phyloP scores from a whole-genome alignment of 139 green algal genomes.

The Auxenochlorella protothecoides region DNA sequence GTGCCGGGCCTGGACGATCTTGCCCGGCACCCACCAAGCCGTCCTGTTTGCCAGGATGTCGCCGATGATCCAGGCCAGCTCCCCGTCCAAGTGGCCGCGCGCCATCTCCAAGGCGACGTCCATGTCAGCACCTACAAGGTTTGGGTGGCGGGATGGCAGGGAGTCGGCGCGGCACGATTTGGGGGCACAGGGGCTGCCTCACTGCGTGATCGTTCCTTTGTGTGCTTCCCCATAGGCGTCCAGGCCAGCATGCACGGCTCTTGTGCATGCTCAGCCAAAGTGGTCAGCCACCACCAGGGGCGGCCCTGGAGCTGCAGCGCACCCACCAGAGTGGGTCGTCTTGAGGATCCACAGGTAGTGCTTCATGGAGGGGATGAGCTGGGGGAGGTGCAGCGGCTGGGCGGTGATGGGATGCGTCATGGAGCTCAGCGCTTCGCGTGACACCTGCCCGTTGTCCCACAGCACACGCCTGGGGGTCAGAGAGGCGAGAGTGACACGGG shows the following conservation, averaged over 20 bases:
- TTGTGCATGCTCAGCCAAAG: no score
- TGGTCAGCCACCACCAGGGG: no score
- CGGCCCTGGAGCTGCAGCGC: neutral
- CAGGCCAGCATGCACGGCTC: no score
- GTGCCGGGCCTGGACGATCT: conserved; percentile 73
- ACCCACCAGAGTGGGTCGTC: conserved; percentile 48
- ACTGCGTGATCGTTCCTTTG: no score
- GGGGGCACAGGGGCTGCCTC: no score
- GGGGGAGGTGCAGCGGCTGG: conserved; percentile 69
- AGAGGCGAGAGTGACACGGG: neutral
- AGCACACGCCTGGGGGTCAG: conserved; percentile 37
- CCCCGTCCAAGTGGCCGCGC: conserved; percentile 49
- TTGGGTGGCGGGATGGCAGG: no score
- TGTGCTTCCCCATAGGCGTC: no score
- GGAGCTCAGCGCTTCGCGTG: conserved; percentile 45
- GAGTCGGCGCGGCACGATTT: neutral
- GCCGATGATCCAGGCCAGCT: conserved; percentile 51
- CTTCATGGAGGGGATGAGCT: conserved; percentile 74
- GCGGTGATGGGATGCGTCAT: conserved; percentile 58
- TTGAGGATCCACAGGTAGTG: conserved; percentile 87
- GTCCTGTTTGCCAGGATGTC: conserved; percentile 72
- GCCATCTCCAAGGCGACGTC: conserved; percentile 65
- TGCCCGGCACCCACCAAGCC: conserved; percentile 84
- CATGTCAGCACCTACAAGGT: conserved; percentile 59
- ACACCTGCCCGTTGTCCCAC: conserved; percentile 63